Evolutionary conservation across 495 filamentous ascomycete genomes (phyloP).

Genomic region (Neurospora cerealis): DNA sequence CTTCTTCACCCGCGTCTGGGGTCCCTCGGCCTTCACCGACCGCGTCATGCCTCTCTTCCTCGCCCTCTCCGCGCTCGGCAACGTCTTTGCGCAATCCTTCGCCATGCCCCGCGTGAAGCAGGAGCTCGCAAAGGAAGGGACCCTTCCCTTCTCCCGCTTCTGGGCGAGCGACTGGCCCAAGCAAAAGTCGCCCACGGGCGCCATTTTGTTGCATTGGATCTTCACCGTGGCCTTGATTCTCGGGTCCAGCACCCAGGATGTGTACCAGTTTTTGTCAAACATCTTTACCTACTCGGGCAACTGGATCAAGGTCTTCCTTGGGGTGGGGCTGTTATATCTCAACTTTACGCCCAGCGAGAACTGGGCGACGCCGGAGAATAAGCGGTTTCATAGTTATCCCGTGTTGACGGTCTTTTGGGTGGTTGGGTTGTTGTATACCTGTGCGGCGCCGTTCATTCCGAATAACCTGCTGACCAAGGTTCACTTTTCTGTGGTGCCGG

Average conservation of each 20-base stretch:
- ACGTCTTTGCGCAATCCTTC: constrained; percentile 55
- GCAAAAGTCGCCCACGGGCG: constrained; percentile 45
- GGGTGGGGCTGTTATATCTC: constrained; percentile 33
- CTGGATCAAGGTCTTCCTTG: constrained; percentile 43
- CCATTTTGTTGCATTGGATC: constrained; percentile 54
- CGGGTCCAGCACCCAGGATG: constrained; percentile 16
- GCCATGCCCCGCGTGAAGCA: constrained; percentile 51
- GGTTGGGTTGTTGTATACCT: constrained; percentile 30
- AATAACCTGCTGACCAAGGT: constrained; percentile 23
- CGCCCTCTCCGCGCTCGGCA: constrained; percentile 53
- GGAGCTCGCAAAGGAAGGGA: constrained; percentile 50
- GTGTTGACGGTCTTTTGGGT: constrained; percentile 36
- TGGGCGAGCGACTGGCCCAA: constrained; percentile 52
- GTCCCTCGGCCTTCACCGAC: constrained; percentile 23
- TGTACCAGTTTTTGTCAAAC: constrained; percentile 19
- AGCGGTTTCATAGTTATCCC: constrained; percentile 25
- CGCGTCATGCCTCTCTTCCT: constrained; percentile 53
- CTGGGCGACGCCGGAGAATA: constrained; percentile 15
- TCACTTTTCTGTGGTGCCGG: constrained; percentile 34
- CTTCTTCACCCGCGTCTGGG: constrained; percentile 51
- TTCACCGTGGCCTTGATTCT: constrained; percentile 51
- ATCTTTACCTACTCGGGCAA: constrained; percentile 28
- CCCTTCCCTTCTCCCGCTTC: constrained; percentile 45
- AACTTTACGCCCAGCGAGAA: constrained; percentile 29
- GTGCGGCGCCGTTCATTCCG: constrained; percentile 33